Evolutionary conservation across 768 basidiomycete species (phyloP).

Genomic region (Hypholoma sublateritium): DNA sequence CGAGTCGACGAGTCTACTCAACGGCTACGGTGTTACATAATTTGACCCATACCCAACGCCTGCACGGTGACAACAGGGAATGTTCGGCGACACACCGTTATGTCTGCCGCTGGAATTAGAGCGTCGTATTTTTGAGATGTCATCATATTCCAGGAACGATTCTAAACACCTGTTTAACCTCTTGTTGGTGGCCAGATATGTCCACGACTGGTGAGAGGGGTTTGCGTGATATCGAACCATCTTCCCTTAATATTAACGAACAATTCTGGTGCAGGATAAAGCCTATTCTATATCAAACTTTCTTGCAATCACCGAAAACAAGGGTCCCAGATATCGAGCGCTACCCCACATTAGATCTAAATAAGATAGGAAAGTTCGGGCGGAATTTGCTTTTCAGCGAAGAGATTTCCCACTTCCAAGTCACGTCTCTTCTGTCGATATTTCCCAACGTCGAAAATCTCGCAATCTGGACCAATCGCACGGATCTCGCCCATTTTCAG

Average conservation of each 20-base stretch:
- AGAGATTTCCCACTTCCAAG: not conserved
- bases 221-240: not conserved
- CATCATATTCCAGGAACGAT: not conserved
- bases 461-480: slow-evolving; percentile 1
- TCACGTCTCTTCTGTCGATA: not conserved
- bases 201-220: not conserved
- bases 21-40: too few relatives aligned
- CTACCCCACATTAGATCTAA: not conserved
- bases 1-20: too few relatives aligned
- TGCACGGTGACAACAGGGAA: too few relatives aligned
- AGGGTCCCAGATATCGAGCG: slow-evolving; percentile 1
- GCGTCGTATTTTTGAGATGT: slow-evolving; percentile 5
- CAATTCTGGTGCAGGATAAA: not conserved
- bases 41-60: too few relatives aligned
- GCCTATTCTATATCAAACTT: slow-evolving; percentile 2
- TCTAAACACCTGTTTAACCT: not conserved
- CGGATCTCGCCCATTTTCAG: slow-evolving; percentile 1
- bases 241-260: too few relatives aligned
- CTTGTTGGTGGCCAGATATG: slow-evolving; percentile 3
- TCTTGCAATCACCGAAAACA: slow-evolving; percentile 1
- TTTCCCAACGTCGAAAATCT: slow-evolving; percentile 2
- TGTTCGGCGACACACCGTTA: not conserved
- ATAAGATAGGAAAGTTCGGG: not conserved
- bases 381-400: slow-evolving; percentile 3
- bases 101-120: slow-evolving; percentile 4